Conservation (phyloP, 768 basidiomycete species). For the Cantharellus cinnabarinus region DNA sequence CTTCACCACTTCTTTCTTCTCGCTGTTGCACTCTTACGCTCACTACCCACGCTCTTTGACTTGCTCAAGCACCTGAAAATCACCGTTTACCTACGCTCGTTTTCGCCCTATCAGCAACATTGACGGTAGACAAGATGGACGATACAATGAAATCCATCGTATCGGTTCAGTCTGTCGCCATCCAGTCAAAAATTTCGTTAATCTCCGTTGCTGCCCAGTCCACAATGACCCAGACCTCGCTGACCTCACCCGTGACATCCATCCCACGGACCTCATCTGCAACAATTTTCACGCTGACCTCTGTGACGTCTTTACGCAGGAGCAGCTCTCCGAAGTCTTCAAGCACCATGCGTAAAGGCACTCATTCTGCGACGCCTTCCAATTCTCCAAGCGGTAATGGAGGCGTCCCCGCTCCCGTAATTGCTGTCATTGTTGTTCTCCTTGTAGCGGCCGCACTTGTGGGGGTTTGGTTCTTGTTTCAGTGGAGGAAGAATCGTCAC, state of each 20-base stretch:
- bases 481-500: background rate
- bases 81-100: background rate
- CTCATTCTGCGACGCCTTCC: background rate
- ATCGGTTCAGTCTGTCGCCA: background rate
- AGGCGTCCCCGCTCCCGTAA: background rate
- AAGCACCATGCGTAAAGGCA: background rate
- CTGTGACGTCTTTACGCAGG: too few species aligned
- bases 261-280: background rate
- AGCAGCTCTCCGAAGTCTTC: background rate
- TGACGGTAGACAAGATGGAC: background rate
- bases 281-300: background rate
- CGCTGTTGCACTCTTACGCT: background rate
- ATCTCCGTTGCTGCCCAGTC: background rate
- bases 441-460: background rate
- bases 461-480: background rate
- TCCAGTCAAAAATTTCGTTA: background rate
- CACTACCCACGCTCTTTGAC: background rate
- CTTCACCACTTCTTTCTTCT: background rate
- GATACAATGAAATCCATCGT: background rate
- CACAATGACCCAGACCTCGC: background rate
- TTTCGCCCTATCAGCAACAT: background rate
- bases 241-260: background rate
- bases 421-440: background rate
- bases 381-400: background rate
- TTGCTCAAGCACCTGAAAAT: background rate